Evolutionary conservation across 164 flowering plant species (phyloP).

Genomic region (Amborella trichopoda): DNA sequence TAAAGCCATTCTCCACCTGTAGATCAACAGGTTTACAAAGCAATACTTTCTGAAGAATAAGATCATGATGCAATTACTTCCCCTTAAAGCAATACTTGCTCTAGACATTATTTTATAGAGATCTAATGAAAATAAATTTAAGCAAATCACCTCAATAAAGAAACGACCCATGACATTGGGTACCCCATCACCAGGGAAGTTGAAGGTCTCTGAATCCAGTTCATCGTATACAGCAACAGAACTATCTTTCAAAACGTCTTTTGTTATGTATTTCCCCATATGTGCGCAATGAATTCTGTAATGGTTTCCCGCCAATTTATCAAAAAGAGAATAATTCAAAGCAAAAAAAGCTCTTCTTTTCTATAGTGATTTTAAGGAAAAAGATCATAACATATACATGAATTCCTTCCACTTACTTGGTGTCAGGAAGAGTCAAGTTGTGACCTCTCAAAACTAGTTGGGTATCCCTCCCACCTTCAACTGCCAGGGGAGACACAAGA

Average conservation of each 20-base stretch:
- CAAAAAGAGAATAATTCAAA: no score
- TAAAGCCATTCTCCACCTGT: conserved; percentile 85
- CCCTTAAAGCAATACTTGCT: no score
- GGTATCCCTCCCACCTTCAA: conserved; percentile 62
- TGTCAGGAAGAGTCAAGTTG: conserved; percentile 45
- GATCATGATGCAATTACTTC: no score
- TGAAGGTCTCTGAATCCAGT: conserved; percentile 30
- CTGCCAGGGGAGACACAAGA: conserved; percentile 75
- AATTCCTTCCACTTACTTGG: conserved; percentile 47
- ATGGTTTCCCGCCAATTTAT: no score
- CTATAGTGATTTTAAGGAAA: no score
- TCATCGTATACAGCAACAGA: conserved; percentile 33
- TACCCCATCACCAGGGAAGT: conserved; percentile 27
- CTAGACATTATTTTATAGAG: no score
- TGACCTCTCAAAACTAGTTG: conserved; percentile 58
- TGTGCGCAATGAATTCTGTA: conserved; percentile 72
- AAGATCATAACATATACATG: no score
- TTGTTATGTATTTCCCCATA: conserved; percentile 49
- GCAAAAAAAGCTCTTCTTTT: no score
- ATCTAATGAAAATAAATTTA: neutral
- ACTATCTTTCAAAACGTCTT: conserved; percentile 26
- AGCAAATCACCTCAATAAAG: conserved; percentile 67
- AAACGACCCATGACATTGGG: conserved; percentile 51
- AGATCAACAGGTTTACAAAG: no score
- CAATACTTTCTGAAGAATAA: no score